These are phyloP conservation scores for Gypsophila paniculata DNA, from an alignment of 179 eudicot species.

Conservation along the genomic window DNA sequence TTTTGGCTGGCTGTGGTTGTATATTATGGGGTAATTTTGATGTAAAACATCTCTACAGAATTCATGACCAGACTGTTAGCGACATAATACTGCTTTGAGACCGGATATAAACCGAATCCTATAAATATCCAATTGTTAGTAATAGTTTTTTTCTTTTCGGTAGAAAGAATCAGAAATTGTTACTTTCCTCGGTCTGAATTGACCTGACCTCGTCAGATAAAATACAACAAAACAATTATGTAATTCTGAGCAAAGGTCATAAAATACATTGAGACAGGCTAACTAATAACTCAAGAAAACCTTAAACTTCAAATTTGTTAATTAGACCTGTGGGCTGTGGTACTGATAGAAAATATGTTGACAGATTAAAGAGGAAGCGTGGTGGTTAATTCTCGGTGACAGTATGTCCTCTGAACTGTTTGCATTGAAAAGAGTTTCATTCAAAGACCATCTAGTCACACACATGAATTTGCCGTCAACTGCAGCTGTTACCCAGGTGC, in stretches of 20 bases:
- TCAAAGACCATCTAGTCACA: constrained; percentile 52
- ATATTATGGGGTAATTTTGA: not conserved
- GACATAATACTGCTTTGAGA: not conserved
- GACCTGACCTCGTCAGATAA: not conserved
- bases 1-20: not conserved
- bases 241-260: not conserved
- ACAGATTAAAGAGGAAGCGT: constrained; percentile 93
- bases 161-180: not conserved
- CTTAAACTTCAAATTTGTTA: not conserved
- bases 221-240: not conserved
- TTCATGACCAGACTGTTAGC: too few relatives aligned
- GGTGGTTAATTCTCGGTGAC: constrained; percentile 91
- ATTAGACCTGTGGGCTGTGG: constrained; percentile 3
- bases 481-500: constrained; percentile 50
- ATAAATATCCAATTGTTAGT: not conserved
- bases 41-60: not conserved
- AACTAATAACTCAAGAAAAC: not conserved
- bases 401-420: constrained; percentile 60
- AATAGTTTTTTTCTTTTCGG: too few relatives aligned
- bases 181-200: not conserved
- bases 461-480: constrained; percentile 68
- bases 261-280: not conserved
- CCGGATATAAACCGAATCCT: not conserved
- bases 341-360: constrained; percentile 13
- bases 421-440: constrained; percentile 80